These are phyloP conservation scores for Macroventuria anomochaeta DNA, from an alignment of 2,329 filamentous ascomycete species.

Conservation along the genomic window DNA sequence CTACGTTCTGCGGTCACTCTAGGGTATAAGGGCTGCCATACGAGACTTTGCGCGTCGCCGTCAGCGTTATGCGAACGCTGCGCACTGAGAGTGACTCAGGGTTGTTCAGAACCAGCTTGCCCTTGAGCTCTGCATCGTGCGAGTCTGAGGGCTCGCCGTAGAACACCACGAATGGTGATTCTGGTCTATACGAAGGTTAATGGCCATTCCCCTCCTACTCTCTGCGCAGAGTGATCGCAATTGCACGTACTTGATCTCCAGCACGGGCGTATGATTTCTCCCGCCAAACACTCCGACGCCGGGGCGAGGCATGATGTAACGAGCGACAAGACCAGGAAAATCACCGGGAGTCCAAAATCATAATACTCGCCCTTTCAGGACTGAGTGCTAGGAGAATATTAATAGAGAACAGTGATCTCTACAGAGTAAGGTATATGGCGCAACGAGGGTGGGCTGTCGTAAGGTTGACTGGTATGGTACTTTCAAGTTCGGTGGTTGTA, in stretches of 20 bases:
- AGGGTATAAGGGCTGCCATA: constrained; percentile 32
- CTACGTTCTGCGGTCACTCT: not conserved
- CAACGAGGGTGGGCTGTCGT: constrained; percentile 1
- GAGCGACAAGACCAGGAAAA: constrained; percentile 21
- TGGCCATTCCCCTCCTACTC: constrained; percentile 2
- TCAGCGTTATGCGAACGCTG: constrained; percentile 55
- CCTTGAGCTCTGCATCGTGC: constrained; percentile 53
- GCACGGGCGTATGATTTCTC: constrained; percentile 38
- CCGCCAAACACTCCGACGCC: constrained; percentile 45
- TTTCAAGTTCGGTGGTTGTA: not conserved
- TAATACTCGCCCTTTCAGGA: constrained; percentile 6
- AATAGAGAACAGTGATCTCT: not conserved
- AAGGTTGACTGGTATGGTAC: constrained; percentile 3
- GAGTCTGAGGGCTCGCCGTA: constrained; percentile 57
- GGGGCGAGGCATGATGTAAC: constrained; percentile 40
- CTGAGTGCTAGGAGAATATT: not conserved
- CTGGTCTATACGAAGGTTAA: constrained; percentile 43
- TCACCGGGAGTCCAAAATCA: not conserved
- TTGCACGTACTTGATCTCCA: constrained; percentile 53
- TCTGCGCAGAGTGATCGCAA: constrained; percentile 4
- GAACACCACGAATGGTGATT: constrained; percentile 58
- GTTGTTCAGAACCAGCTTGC: constrained; percentile 55
- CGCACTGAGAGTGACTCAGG: constrained; percentile 57
- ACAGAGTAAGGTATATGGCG: not conserved
- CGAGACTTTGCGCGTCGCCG: constrained; percentile 57